Evolutionary conservation across 176 grass and related monocot species (phyloP), one percentile per base, ranked within the genome.

Genomic region (Themeda triandra): DNA sequence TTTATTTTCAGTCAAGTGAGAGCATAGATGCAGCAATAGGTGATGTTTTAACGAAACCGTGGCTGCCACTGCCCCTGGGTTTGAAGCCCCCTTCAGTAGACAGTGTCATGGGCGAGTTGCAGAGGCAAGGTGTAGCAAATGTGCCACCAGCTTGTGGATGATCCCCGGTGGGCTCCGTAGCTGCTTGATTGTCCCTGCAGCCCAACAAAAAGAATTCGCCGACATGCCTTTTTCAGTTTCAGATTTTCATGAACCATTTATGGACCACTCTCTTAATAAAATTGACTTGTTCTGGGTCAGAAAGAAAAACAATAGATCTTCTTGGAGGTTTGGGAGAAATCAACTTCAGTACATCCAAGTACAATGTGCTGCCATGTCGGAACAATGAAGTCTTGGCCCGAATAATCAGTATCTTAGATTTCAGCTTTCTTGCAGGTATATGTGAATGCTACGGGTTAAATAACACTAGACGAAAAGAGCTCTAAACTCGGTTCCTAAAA

Each of bases 61-160:
- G 93, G 93, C 63, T 93, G 83, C 96, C 93, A 18, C 80, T 95
- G 36, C 96, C 93, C 49, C 93, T 98, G 62, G 96, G 96, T 5
- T 80, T 98, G 77, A 98, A 95, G 69, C 86, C 96, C 13, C 93
- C 96, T 60, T 89, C 93, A 1, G 21, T 84, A 49, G 96, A 95
- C 21, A 89, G 89, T 21, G 96, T 98, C 11, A 86, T 95, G 85
- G 71, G 83, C 56, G 93, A 98, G 71, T 83, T 95, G 40, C 89
- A 95, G 42, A 79, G 80, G 78, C 89, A 93, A 88, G 96, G 93
- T 6, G 63, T 98, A 28, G 85, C 83, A 6, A 87, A 87, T 54
- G 86, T 98, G 23, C 96, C 91, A 1, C 89, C 79, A 66, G 77
- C 90, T 31, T 87, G 87, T 63, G 49, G 42, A n/a, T 92, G 67